A percentile compares a stretch with the other conserved stretches of the same genome.
Evolutionary conservation across 345 rosid species (phyloP).

Genomic region (Aurinia saxatilis): DNA sequence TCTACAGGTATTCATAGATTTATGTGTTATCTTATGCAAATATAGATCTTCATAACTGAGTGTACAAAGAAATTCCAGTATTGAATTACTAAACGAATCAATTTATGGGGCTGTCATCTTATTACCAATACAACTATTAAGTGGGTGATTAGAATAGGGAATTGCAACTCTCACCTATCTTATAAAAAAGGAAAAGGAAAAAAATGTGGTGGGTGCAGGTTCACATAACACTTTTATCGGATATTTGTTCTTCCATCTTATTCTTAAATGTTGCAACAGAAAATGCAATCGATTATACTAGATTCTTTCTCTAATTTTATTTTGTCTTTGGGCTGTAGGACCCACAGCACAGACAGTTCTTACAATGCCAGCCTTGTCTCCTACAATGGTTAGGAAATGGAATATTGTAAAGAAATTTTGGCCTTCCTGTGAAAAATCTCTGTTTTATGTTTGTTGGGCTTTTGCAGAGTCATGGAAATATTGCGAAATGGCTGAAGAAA

Average conservation of each 20-base stretch:
- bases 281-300: background rate
- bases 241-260: slow-evolving; percentile 1
- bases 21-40: slow-evolving; percentile 10
- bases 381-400: slow-evolving; percentile 74
- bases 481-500: slow-evolving; percentile 86
- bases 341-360: slow-evolving; percentile 53
- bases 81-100: background rate
- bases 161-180: background rate
- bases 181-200: background rate
- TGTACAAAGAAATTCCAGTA: background rate
- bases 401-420: background rate
- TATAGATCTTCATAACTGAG: background rate
- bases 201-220: slow-evolving; percentile 1
- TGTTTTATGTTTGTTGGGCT: slow-evolving; percentile 22
- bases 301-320: slow-evolving; percentile 6
- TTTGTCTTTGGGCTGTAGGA: slow-evolving; percentile 53
- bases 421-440: slow-evolving; percentile 23
- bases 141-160: background rate
- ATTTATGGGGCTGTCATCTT: background rate
- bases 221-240: background rate
- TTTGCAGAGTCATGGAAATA: slow-evolving; percentile 89
- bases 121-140: background rate
- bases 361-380: slow-evolving; percentile 97
- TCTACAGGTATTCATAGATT: slow-evolving; percentile 55
- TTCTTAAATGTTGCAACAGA: background rate